A percentile compares a stretch with the other conserved stretches of the same genome.
These are phyloP conservation scores for Casuarina equisetifolia DNA, from an alignment of 306 rosid genomes.

Conservation along the genomic window DNA sequence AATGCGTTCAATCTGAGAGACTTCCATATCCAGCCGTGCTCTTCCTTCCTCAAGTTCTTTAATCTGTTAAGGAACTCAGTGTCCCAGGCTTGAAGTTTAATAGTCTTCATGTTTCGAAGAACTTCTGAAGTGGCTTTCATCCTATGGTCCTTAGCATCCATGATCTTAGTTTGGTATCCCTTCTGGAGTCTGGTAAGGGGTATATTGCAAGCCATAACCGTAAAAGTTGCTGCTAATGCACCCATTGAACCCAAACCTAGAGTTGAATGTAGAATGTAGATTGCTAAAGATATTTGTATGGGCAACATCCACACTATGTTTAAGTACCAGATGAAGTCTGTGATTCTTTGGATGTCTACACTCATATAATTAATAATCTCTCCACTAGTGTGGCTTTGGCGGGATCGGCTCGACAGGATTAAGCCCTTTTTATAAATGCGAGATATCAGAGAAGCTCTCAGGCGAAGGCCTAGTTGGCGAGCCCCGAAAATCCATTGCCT, in stretches of 20 bases:
- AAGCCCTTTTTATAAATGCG: constrained; percentile 80
- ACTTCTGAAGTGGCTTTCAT: constrained; percentile 93
- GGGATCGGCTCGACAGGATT: constrained; percentile 60
- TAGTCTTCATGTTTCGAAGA: constrained; percentile 74
- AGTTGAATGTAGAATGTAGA: constrained; percentile 67
- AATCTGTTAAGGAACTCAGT: constrained; percentile 60
- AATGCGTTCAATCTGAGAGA: constrained; percentile 56
- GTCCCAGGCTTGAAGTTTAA: constrained; percentile 98
- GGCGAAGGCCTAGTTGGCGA: constrained; percentile 85
- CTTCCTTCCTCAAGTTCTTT: constrained; percentile 56
- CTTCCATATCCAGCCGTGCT: constrained; percentile 69
- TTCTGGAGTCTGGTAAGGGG: constrained; percentile 80
- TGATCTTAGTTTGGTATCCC: constrained; percentile 73
- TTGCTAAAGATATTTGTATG: constrained; percentile 77
- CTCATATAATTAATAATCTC: constrained; percentile 96
- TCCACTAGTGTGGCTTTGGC: constrained; percentile 79
- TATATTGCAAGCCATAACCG: constrained; percentile 74
- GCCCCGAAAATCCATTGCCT: constrained; percentile 98
- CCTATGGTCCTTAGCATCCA: constrained; percentile 87
- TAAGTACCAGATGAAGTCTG: constrained; percentile 80
- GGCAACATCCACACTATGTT: constrained; percentile 93
- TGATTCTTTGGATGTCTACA: constrained; percentile 90
- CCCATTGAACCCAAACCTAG: constrained; percentile 76
- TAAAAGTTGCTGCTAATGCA: constrained; percentile 68
- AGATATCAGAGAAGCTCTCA: constrained; percentile 76